phyloP scores from a whole-genome alignment of 139 green algal species.

The Axilococcus clingmanii region DNA sequence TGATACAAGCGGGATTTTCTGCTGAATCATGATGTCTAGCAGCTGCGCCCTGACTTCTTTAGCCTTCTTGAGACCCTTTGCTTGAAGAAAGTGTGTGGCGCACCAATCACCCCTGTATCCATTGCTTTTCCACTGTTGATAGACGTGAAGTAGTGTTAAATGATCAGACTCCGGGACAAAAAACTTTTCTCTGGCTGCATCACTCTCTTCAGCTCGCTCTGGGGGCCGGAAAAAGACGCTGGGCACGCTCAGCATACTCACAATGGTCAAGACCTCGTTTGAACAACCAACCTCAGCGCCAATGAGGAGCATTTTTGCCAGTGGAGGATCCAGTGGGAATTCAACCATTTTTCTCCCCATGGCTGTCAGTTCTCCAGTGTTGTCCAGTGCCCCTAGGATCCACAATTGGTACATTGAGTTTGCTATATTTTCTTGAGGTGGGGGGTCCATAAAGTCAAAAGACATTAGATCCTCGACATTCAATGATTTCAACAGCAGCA shows the following conservation, averaged over 20 bases:
- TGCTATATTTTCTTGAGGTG: conserved; percentile 86
- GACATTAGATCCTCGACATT: conserved; percentile 90
- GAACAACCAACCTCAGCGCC: conserved; percentile 61
- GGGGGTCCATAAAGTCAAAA: conserved; percentile 98
- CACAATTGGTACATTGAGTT: conserved; percentile 97
- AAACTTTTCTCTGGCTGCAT: conserved; percentile 97
- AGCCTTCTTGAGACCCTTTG: conserved; percentile 77
- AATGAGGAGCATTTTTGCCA: conserved; percentile 89
- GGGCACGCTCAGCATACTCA: conserved; percentile 87
- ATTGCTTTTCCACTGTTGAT: conserved; percentile 97
- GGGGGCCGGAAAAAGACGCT: conserved; percentile 86
- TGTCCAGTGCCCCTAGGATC: conserved; percentile 79
- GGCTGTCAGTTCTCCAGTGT: conserved; percentile 57
- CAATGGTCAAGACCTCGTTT: conserved; percentile 78
- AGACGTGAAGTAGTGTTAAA: conserved; percentile 96
- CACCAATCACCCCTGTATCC: conserved; percentile 84
- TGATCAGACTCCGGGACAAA: conserved; percentile 98
- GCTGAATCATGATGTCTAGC: conserved; percentile 90
- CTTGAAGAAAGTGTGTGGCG: conserved; percentile 89
- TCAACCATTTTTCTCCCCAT: conserved; percentile 85
- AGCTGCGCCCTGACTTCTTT: conserved; percentile 79
- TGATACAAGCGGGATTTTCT: conserved; percentile 63
- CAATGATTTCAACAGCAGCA: conserved; percentile 93
- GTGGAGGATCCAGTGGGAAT: conserved; percentile 93
- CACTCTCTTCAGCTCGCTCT: conserved; percentile 82